Percentiles rank a stretch among this genome's conserved stretches.
These are phyloP conservation scores for Candida glucosophila DNA, from an alignment of 1,139 yeast genomes.

Conservation along the genomic window DNA sequence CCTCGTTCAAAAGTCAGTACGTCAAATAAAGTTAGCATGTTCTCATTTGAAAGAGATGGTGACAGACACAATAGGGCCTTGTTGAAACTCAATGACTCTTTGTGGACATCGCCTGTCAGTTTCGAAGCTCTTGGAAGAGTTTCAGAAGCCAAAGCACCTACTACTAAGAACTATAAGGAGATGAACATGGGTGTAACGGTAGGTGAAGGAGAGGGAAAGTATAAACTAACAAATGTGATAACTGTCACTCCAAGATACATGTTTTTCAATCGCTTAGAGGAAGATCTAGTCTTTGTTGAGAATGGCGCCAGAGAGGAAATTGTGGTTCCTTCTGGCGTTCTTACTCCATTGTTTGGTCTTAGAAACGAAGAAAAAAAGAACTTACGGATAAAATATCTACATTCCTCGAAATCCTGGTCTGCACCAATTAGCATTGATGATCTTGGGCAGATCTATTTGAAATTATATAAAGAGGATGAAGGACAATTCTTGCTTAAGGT, in stretches of 20 bases:
- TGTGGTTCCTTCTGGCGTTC: constrained; percentile 37
- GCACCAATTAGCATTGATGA: constrained; percentile 82
- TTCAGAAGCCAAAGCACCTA: constrained; percentile 53
- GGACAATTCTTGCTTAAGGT: constrained; percentile 68
- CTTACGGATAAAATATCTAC: constrained; percentile 49
- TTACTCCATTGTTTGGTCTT: constrained; percentile 60
- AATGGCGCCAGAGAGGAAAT: constrained; percentile 49
- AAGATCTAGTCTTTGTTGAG: constrained; percentile 57
- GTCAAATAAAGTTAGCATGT: constrained; percentile 57
- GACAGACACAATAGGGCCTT: constrained; percentile 62
- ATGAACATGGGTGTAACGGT: constrained; percentile 69
- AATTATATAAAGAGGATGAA: constrained; percentile 51
- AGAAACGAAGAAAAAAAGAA: constrained; percentile 44
- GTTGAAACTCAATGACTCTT: constrained; percentile 62
- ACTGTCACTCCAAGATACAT: constrained; percentile 79
- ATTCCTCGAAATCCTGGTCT: constrained; percentile 69
- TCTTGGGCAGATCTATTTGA: constrained; percentile 71
- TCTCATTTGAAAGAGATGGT: constrained; percentile 62
- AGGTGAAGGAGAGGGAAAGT: constrained; percentile 83
- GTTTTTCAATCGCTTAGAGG: constrained; percentile 52
- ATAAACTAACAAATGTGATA: constrained; percentile 67
- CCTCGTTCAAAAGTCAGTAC: constrained; percentile 21
- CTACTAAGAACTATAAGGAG: constrained; percentile 54
- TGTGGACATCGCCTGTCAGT: constrained; percentile 70
- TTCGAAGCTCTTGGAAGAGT: constrained; percentile 88